These are phyloP conservation scores for Globisporangium solare DNA, from an alignment of 352 stramenopile genomes.

Conservation along the genomic window DNA sequence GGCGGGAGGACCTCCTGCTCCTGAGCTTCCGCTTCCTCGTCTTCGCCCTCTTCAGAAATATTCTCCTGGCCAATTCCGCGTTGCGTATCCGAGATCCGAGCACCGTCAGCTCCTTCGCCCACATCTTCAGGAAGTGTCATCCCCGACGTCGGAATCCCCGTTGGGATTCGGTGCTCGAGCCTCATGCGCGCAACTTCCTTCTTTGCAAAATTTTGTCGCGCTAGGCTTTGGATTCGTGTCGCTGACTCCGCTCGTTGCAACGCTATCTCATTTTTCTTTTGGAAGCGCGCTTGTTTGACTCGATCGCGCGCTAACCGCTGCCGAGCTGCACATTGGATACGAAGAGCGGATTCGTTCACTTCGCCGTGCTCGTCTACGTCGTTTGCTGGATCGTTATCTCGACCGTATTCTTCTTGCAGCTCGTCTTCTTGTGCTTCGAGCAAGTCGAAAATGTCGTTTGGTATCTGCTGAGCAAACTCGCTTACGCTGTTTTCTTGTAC, in stretches of 20 bases:
- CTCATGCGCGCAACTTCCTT: conserved; percentile 29
- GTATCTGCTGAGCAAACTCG: too few species aligned
- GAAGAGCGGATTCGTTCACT: conserved; percentile 21
- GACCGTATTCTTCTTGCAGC: neutral
- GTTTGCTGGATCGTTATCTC: neutral
- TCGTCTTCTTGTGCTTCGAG: conserved; percentile 3
- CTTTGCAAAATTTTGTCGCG: conserved; percentile 40
- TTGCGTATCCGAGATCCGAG: conserved; percentile 1
- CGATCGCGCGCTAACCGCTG: conserved; percentile 28
- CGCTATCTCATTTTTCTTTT: conserved; percentile 9
- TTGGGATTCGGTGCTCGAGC: conserved; percentile 22
- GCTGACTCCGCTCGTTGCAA: conserved; percentile 13
- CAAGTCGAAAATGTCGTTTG: conserved; percentile 2
- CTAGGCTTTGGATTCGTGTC: conserved; percentile 28
- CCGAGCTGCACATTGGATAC: conserved; percentile 50
- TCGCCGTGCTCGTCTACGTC: neutral
- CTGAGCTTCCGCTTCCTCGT: neutral
- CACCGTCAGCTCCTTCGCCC: neutral
- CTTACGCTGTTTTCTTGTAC: too few species aligned
- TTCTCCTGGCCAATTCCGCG: neutral
- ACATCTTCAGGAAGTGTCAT: conserved; percentile 2
- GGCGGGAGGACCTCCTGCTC: neutral
- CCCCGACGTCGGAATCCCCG: conserved; percentile 21
- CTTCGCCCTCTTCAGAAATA: conserved; percentile 3
- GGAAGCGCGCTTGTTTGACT: conserved; percentile 24